Percentiles rank a stretch among this genome's conserved stretches.
Conservation (phyloP, 345 rosid species). For the Hibiscus syriacus region DNA sequence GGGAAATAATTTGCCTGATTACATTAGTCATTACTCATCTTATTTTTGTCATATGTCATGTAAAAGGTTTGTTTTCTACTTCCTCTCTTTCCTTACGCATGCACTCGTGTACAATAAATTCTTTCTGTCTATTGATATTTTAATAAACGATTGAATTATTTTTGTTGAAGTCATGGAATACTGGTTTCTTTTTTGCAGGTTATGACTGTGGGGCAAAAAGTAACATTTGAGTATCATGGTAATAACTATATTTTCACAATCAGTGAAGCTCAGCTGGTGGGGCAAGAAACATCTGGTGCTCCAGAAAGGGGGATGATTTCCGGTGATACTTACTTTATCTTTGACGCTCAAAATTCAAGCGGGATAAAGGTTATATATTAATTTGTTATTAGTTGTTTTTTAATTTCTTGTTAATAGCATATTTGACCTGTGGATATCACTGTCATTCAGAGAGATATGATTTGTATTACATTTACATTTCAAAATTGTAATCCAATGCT, state of each 20-base stretch:
- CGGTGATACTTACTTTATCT: no score
- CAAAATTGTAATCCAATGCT: background rate
- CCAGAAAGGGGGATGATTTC: conserved; percentile 83
- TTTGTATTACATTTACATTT: background rate
- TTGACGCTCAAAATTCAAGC: conserved; percentile 77
- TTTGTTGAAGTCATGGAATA: background rate
- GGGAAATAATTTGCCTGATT: background rate
- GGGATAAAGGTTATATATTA: conserved; percentile 75
- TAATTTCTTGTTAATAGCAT: background rate
- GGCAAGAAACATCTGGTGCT: conserved; percentile 45
- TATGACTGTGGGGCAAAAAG: conserved; percentile 86
- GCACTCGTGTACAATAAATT: background rate
- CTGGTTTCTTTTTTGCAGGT: conserved; percentile 37
- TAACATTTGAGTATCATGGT: conserved; percentile 83
- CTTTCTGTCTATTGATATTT: background rate
- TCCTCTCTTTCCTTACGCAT: background rate
- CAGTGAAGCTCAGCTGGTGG: conserved; percentile 71
- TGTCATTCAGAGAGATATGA: background rate
- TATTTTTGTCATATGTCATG: background rate
- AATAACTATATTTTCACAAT: conserved; percentile 81
- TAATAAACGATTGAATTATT: background rate
- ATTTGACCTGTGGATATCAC: background rate
- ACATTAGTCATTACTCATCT: no score
- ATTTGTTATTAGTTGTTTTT: background rate
- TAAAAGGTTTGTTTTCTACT: background rate